Conservation (phyloP, 2,329 filamentous ascomycete genomes). For the Fusarium udum region DNA sequence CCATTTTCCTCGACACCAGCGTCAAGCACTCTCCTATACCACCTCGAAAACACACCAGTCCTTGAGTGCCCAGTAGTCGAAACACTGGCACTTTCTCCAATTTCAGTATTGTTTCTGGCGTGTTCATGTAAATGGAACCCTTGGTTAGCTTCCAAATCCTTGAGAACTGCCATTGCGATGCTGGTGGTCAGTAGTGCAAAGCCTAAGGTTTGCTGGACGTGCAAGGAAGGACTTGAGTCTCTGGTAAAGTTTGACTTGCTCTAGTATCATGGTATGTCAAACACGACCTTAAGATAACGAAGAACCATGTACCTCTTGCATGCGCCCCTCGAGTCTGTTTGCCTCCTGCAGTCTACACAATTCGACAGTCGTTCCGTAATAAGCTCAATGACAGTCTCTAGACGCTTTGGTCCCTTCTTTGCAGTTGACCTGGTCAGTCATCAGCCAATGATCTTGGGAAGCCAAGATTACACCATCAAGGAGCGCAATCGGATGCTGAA, state of each 20-base stretch:
- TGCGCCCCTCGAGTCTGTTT: not conserved
- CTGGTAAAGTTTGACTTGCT: not conserved
- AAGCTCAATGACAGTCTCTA: not conserved
- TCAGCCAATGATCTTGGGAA: not conserved
- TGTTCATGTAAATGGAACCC: not conserved
- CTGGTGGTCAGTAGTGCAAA: not conserved
- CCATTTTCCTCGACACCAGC: slow-evolving; percentile 63
- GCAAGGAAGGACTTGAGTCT: not conserved
- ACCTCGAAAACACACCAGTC: slow-evolving; percentile 46
- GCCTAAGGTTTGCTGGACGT: not conserved
- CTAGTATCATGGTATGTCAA: not conserved
- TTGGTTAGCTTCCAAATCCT: slow-evolving; percentile 24
- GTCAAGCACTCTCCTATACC: slow-evolving; percentile 56
- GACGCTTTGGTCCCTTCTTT: not conserved
- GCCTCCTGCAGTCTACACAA: not conserved
- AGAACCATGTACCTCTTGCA: not conserved
- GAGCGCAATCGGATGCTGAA: slow-evolving; percentile 6
- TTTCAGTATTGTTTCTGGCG: not conserved
- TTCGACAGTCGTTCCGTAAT: not conserved
- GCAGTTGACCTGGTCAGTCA: not conserved
- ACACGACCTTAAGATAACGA: not conserved
- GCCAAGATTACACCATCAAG: slow-evolving; percentile 1
- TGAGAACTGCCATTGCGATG: not conserved
- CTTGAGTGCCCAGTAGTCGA: slow-evolving; percentile 45
- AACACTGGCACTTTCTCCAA: slow-evolving; percentile 34